These are phyloP conservation scores for Rhodotorula glutinis DNA, from an alignment of 1,284 basidiomycete species.

Conservation along the genomic window DNA sequence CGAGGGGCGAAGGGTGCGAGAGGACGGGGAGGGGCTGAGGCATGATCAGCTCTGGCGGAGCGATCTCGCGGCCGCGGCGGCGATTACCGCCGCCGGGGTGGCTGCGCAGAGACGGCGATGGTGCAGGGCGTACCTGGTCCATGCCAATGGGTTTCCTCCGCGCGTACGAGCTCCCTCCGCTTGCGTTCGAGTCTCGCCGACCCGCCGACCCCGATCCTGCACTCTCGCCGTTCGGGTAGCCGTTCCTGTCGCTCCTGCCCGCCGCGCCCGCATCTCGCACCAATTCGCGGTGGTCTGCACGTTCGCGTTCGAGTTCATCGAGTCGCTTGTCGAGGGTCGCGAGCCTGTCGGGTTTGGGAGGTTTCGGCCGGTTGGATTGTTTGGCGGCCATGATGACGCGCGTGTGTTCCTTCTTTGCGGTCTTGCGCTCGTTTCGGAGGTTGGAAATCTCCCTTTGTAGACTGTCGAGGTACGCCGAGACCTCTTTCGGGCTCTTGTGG, in stretches of 20 bases:
- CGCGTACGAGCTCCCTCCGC: background rate
- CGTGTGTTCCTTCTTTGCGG: too few relatives aligned
- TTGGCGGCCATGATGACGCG: too few relatives aligned
- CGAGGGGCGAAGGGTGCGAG: too few relatives aligned
- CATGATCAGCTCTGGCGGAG: background rate
- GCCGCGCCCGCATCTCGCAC: background rate
- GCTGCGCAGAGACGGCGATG: too few relatives aligned
- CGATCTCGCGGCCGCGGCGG: background rate
- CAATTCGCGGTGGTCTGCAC: background rate
- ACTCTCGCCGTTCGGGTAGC: background rate
- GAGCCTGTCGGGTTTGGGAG: background rate
- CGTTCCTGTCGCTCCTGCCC: background rate
- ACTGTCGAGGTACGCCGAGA: too few relatives aligned
- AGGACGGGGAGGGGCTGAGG: background rate
- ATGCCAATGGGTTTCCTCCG: slow-evolving; percentile 9
- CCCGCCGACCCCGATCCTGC: background rate
- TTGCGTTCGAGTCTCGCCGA: background rate
- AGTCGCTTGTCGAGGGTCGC: background rate
- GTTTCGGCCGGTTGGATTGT: too few relatives aligned
- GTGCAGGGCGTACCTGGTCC: slow-evolving; percentile 1
- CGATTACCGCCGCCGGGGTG: too few relatives aligned
- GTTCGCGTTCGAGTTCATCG: background rate
- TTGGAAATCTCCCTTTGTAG: too few relatives aligned
- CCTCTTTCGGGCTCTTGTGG: too few relatives aligned
- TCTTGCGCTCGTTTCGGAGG: too few relatives aligned